Conservation (phyloP, 1,139 yeast species). For the Protomyces macrosporus region DNA sequence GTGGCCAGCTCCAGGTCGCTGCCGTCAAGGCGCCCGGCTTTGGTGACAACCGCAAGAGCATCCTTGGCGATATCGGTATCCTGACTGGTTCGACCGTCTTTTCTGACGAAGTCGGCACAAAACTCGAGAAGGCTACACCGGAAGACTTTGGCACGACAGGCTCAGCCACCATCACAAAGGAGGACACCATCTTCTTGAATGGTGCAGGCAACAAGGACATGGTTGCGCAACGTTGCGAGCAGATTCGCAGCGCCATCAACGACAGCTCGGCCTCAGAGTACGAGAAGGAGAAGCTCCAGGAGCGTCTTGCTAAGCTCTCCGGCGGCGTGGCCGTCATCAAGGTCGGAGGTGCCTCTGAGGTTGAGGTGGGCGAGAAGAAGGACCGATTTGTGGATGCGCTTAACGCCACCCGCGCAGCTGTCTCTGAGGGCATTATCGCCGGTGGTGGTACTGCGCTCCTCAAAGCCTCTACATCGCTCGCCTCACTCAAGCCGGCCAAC, state of each 20-base stretch:
- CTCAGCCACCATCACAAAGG: constrained; percentile 89
- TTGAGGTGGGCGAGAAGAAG: constrained; percentile 99
- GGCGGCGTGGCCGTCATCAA: constrained; percentile 99
- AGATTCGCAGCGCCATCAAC: constrained; percentile 76
- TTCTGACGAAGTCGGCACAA: constrained; percentile 95
- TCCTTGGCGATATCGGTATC: constrained; percentile 93
- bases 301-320: constrained; percentile 94
- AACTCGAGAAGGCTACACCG: constrained; percentile 91
- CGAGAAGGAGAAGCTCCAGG: constrained; percentile 96
- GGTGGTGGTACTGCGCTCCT: constrained; percentile 99
- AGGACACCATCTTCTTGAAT: constrained; percentile 90
- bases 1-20: constrained; percentile 98
- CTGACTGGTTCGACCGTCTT: constrained; percentile 97
- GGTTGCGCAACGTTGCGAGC: constrained; percentile 90
- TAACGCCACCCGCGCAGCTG: constrained; percentile 99
- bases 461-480: constrained; percentile 84
- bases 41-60: constrained; percentile 98
- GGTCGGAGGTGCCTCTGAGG: constrained; percentile 98
- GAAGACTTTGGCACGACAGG: constrained; percentile 93
- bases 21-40: constrained; percentile 99
- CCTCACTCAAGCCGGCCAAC: constrained; percentile 74
- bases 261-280: constrained; percentile 78
- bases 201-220: constrained; percentile 92
- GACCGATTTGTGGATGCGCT: constrained; percentile 99
- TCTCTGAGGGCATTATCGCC: constrained; percentile 97